These are phyloP conservation scores for Graphilbum sp. DNA, from an alignment of 2,329 filamentous ascomycete species.

Conservation along the genomic window DNA sequence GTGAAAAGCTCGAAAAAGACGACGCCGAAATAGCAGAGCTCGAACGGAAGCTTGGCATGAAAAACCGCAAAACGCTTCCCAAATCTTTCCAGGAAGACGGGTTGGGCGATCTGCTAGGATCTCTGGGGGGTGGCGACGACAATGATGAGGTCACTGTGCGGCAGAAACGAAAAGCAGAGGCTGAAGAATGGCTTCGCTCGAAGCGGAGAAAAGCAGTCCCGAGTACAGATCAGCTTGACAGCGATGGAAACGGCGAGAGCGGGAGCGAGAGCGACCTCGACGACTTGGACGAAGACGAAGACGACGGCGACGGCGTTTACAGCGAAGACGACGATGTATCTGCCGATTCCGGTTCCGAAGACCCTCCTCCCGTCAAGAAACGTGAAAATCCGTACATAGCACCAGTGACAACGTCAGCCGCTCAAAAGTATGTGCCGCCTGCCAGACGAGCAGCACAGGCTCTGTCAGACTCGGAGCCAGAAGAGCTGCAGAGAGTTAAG, in stretches of 20 bases:
- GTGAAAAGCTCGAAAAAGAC: conserved; percentile 56
- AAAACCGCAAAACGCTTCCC: conserved; percentile 55
- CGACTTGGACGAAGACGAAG: conserved; percentile 11
- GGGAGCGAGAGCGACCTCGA: conserved; percentile 14
- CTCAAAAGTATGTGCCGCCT: conserved; percentile 75
- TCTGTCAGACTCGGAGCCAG: neutral
- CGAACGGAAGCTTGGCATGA: conserved; percentile 77
- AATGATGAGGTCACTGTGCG: conserved; percentile 34
- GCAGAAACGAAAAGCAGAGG: conserved; percentile 42
- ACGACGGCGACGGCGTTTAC: conserved; percentile 14
- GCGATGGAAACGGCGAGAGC: conserved; percentile 13
- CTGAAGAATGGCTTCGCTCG: conserved; percentile 41
- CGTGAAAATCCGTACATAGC: conserved; percentile 79
- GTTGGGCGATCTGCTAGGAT: conserved; percentile 53
- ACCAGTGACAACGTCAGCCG: conserved; percentile 31
- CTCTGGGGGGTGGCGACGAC: conserved; percentile 27
- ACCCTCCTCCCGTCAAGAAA: conserved; percentile 8
- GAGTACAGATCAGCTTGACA: conserved; percentile 6
- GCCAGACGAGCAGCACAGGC: conserved; percentile 47
- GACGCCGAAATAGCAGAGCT: conserved; percentile 77
- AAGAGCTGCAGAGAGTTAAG: conserved; percentile 47
- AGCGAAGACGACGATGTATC: conserved; percentile 12
- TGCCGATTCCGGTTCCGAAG: neutral
- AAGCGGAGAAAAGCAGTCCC: conserved; percentile 34
- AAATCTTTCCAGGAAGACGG: conserved; percentile 70